A percentile compares a stretch with the other conserved stretches of the same genome.
phyloP scores from a whole-genome alignment of 805 yeast genomes.

The Kazachstania bromeliacearum region DNA sequence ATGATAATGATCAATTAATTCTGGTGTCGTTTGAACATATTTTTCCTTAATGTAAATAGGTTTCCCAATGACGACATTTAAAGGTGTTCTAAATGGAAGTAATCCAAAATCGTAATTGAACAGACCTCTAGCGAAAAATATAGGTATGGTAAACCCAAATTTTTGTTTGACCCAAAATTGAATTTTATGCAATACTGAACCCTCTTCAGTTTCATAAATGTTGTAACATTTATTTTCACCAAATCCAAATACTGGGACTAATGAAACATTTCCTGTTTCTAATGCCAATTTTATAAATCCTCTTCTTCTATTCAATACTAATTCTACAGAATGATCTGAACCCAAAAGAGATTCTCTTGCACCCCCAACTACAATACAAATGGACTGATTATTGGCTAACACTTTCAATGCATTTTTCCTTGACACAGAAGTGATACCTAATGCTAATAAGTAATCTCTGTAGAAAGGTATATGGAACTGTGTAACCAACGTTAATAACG shows the following conservation, averaged over 20 bases:
- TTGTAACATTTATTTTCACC: slow-evolving; percentile 74
- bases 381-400: slow-evolving; percentile 56
- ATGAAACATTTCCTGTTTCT: slow-evolving; percentile 60
- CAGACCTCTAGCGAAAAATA: slow-evolving; percentile 85
- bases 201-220: slow-evolving; percentile 36
- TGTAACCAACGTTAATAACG: slow-evolving; percentile 69
- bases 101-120: slow-evolving; percentile 90
- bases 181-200: slow-evolving; percentile 41
- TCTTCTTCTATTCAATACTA: slow-evolving; percentile 67
- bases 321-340: slow-evolving; percentile 46
- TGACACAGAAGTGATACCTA: slow-evolving; percentile 82
- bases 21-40: slow-evolving; percentile 34
- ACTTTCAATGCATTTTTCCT: slow-evolving; percentile 59
- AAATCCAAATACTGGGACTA: slow-evolving; percentile 85
- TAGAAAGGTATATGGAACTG: slow-evolving; percentile 81
- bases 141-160: slow-evolving; percentile 80
- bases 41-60: slow-evolving; percentile 52
- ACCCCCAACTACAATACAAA: slow-evolving; percentile 90
- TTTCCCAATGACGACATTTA: slow-evolving; percentile 63
- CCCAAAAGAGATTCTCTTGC: slow-evolving; percentile 81
- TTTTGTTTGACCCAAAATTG: slow-evolving; percentile 66
- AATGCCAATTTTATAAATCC: slow-evolving; percentile 88
- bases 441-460: slow-evolving; percentile 70
- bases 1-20: slow-evolving; percentile 63
- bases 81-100: slow-evolving; percentile 73